phyloP scores from a whole-genome alignment of 345 rosid genomes.

The Crucihimalaya himalaica region DNA sequence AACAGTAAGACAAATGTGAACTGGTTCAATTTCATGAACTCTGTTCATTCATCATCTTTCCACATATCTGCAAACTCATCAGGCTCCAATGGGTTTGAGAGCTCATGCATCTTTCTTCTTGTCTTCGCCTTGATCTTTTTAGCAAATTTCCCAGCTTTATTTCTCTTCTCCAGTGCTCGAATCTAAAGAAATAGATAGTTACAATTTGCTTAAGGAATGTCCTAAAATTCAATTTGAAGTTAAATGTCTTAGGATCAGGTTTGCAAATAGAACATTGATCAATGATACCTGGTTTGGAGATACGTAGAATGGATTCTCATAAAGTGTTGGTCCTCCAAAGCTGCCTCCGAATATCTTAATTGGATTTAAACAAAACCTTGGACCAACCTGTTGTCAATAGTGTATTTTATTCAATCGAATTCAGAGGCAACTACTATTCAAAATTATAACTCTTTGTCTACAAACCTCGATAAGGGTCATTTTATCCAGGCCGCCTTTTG shows the following conservation, averaged over 20 bases:
- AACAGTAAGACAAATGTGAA: conserved; percentile 4
- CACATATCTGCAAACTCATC: conserved; percentile 96
- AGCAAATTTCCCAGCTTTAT: conserved; percentile 75
- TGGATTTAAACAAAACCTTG: conserved; percentile 93
- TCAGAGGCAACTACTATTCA: neutral
- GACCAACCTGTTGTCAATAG: conserved; percentile 67
- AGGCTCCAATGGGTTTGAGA: conserved; percentile 75
- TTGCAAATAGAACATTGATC: neutral
- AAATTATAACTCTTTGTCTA: neutral
- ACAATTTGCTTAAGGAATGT: neutral
- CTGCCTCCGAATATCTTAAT: conserved; percentile 91
- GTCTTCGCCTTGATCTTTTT: conserved; percentile 93
- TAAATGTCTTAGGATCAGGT: neutral
- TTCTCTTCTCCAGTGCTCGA: conserved; percentile 71
- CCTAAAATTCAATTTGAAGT: neutral
- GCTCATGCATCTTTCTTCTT: conserved; percentile 89
- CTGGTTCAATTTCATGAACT: neutral
- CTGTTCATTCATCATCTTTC: conserved; percentile 56
- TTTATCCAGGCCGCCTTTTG: conserved; percentile 86
- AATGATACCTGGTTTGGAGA: conserved; percentile 86
- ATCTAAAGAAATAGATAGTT: conserved; percentile 45
- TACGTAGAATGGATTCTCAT: conserved; percentile 83
- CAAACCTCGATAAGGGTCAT: conserved; percentile 96
- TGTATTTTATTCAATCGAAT: neutral
- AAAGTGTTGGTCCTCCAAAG: conserved; percentile 92